Evolutionary conservation across 805 yeast species (phyloP).

Genomic region (Candida boleticola): DNA sequence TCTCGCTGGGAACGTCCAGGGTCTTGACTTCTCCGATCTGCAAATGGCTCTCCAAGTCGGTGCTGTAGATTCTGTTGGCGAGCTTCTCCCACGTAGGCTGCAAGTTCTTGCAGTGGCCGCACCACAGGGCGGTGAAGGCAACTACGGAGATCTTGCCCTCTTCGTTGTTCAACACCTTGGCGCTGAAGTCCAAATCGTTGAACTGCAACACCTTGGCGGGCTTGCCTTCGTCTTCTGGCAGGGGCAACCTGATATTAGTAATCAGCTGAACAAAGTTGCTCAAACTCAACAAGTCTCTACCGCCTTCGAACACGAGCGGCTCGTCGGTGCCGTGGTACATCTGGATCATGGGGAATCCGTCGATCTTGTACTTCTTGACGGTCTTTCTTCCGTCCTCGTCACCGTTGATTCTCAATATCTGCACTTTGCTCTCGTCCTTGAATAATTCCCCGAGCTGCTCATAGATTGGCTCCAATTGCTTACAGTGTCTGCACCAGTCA

Average conservation of each 20-base stretch:
- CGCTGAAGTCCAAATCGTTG: conserved; percentile 44
- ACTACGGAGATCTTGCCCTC: conserved; percentile 37
- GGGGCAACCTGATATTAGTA: conserved; percentile 23
- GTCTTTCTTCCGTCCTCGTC: conserved; percentile 51
- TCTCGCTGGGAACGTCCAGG: conserved; percentile 44
- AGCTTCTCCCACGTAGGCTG: conserved; percentile 50
- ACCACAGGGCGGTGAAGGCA: conserved; percentile 60
- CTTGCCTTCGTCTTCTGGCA: conserved; percentile 12
- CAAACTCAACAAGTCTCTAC: conserved; percentile 49
- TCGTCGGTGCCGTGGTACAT: conserved; percentile 52
- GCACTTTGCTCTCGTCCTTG: conserved; percentile 34
- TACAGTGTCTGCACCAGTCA: conserved; percentile 73
- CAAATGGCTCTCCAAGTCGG: conserved; percentile 36
- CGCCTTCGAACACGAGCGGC: conserved; percentile 57
- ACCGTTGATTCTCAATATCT: conserved; percentile 58
- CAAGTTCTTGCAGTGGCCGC: conserved; percentile 54
- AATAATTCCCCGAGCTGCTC: conserved; percentile 32
- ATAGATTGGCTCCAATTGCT: conserved; percentile 51
- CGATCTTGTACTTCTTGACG: conserved; percentile 48
- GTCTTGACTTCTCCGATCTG: conserved; percentile 42
- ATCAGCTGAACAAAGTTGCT: conserved; percentile 48
- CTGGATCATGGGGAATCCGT: conserved; percentile 66
- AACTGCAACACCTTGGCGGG: conserved; percentile 18
- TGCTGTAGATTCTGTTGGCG: conserved; percentile 45
- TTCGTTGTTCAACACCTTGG: conserved; percentile 31